Evolutionary conservation across 2,329 filamentous ascomycete species (phyloP).

Genomic region (Diaporthe australafricana): DNA sequence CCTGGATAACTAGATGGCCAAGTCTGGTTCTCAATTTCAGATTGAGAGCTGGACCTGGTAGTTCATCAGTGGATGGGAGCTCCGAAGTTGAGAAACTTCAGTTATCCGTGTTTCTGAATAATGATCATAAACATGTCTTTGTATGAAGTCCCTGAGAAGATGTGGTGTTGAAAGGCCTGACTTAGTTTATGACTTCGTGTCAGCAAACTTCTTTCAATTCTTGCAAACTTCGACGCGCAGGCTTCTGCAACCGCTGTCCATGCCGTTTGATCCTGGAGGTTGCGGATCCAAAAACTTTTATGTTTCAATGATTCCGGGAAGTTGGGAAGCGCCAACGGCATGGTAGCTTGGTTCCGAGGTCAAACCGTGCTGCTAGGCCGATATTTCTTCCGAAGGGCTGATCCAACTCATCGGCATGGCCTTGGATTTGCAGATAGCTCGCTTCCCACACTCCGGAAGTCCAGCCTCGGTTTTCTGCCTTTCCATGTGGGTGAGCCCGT

Average conservation of each 20-base stretch:
- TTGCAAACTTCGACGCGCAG: not conserved
- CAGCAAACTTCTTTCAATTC: conserved; percentile 22
- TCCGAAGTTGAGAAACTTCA: not conserved
- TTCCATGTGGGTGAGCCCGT: not conserved
- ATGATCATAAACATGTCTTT: not conserved
- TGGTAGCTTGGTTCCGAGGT: not conserved
- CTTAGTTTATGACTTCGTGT: not conserved
- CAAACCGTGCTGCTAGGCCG: not conserved
- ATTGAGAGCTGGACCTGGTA: not conserved
- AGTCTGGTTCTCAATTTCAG: not conserved
- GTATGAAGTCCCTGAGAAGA: not conserved
- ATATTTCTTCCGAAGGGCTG: not conserved
- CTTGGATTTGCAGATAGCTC: not conserved
- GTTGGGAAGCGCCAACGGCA: not conserved
- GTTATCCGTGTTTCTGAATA: not conserved
- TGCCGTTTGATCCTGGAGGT: not conserved
- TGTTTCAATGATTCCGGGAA: not conserved
- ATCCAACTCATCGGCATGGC: not conserved
- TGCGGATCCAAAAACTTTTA: not conserved
- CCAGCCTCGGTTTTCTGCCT: not conserved
- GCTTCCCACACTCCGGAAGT: not conserved
- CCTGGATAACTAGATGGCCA: not conserved
- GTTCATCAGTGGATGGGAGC: not conserved
- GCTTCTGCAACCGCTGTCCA: not conserved
- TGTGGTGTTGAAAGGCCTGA: conserved; percentile 1